phyloP scores from a whole-genome alignment of 129 eudicot genomes.

The Gnaphalium uliginosum region DNA sequence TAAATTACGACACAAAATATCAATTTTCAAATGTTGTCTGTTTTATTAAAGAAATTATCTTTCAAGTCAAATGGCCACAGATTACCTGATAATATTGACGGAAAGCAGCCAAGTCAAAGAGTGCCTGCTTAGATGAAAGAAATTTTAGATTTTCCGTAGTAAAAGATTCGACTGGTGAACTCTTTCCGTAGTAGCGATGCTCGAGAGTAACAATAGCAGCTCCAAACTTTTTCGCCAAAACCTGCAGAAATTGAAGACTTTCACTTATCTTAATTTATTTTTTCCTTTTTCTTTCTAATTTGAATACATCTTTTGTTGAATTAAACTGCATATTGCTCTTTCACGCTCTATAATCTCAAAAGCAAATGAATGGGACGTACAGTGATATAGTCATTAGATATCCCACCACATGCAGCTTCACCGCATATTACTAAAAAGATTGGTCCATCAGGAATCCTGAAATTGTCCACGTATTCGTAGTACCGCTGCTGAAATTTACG shows the following conservation, averaged over 20 bases:
- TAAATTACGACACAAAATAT: background rate
- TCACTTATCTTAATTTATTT: background rate
- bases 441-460: slow-evolving; percentile 83
- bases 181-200: slow-evolving; percentile 94
- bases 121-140: slow-evolving; percentile 98
- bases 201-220: slow-evolving; percentile 92
- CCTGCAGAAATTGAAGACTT: slow-evolving; percentile 43
- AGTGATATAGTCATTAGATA: slow-evolving; percentile 69
- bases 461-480: slow-evolving; percentile 70
- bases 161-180: slow-evolving; percentile 66
- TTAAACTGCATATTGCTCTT: background rate
- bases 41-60: background rate
- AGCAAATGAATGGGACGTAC: slow-evolving; percentile 44
- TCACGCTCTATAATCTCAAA: background rate
- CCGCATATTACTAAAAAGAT: slow-evolving; percentile 86
- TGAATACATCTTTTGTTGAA: background rate
- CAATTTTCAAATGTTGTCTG: background rate
- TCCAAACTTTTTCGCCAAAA: slow-evolving; percentile 93
- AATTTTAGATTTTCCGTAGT: slow-evolving; percentile 72
- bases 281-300: background rate
- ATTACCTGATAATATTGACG: slow-evolving; percentile 90
- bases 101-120: slow-evolving; percentile 93
- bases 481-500: slow-evolving; percentile 80
- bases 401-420: slow-evolving; percentile 86
- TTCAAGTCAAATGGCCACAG: slow-evolving; percentile 10